phyloP scores from a whole-genome alignment of 352 stramenopile genomes.

The Blastocystis hominis region DNA sequence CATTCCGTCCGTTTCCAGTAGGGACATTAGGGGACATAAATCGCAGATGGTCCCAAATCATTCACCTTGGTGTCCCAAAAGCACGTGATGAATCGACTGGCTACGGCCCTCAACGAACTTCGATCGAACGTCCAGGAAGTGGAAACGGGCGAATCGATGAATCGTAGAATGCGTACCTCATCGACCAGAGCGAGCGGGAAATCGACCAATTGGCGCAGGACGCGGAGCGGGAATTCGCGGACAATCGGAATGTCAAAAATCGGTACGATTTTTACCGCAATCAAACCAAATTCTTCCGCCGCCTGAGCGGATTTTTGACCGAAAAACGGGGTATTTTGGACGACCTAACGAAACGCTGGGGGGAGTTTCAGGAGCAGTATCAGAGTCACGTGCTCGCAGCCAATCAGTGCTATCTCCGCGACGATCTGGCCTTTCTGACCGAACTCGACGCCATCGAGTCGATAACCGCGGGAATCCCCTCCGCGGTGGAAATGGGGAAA shows the following conservation, averaged over 20 bases:
- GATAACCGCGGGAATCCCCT: neutral
- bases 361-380: neutral
- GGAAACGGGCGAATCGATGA: neutral
- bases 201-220: neutral
- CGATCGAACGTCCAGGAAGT: slow-evolving; percentile 1
- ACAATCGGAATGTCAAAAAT: neutral
- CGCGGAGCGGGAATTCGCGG: neutral
- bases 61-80: slow-evolving; percentile 17
- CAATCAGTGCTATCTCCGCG: neutral
- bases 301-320: slow-evolving; percentile 23
- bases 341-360: neutral
- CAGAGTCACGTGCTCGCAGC: neutral
- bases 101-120: neutral
- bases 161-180: neutral
- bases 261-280: slow-evolving; percentile 34
- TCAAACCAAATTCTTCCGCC: slow-evolving; percentile 24
- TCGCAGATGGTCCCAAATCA: neutral
- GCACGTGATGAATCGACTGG: slow-evolving; percentile 7
- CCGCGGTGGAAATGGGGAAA: neutral
- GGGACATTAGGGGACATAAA: neutral
- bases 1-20: neutral
- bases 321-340: neutral
- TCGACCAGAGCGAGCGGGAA: neutral
- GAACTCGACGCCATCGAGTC: neutral
- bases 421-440: neutral